Conservation (phyloP, 116 monocot genomes). For the Dioscorea cayenensis region DNA sequence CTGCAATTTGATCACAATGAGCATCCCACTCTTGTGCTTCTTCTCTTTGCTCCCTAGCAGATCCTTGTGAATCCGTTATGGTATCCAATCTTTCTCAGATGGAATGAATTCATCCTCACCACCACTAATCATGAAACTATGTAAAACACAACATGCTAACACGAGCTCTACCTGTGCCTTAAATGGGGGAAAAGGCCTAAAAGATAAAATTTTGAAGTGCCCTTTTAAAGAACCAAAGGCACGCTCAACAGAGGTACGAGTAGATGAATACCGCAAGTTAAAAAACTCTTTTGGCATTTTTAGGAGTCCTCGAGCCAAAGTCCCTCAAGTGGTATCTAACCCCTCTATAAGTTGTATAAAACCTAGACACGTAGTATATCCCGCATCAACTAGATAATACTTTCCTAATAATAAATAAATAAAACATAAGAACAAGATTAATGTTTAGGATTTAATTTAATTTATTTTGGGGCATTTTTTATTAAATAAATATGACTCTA, state of each 20-base stretch:
- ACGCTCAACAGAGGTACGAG: neutral
- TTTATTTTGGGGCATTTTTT: neutral
- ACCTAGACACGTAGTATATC: neutral
- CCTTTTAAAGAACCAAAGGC: constrained; percentile 5
- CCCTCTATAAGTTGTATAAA: constrained; percentile 10
- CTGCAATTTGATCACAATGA: too few species aligned
- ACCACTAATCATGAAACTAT: neutral
- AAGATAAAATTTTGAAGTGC: neutral
- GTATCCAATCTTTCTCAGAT: neutral
- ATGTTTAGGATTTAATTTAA: neutral
- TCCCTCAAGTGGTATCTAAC: neutral
- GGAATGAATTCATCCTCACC: neutral
- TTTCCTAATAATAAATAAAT: constrained; percentile 1
- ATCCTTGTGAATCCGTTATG: too few species aligned
- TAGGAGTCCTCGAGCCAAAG: too few species aligned
- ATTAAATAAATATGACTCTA: neutral
- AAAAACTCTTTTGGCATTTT: constrained; percentile 4
- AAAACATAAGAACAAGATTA: neutral
- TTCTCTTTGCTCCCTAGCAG: too few species aligned
- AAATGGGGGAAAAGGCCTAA: neutral
- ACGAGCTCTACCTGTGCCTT: constrained; percentile 2
- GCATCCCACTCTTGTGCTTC: too few species aligned
- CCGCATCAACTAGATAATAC: constrained; percentile 6
- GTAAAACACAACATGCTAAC: constrained; percentile 2
- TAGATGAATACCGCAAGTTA: neutral